phyloP scores from a whole-genome alignment of 768 basidiomycete species.

The Psilocybe cyanescens region DNA sequence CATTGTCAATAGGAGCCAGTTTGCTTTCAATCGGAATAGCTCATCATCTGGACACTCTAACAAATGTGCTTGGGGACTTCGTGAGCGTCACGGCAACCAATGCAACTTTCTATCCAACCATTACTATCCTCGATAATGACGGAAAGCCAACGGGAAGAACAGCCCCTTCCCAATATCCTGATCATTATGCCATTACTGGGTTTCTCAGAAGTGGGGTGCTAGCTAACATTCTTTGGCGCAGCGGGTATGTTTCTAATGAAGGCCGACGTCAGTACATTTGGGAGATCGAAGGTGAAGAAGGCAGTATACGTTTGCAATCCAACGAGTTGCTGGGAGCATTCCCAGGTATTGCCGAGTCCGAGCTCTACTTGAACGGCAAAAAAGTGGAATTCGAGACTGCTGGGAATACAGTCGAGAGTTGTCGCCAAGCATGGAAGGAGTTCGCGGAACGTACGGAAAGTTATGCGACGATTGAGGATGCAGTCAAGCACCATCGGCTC shows the following conservation, averaged over 20 bases:
- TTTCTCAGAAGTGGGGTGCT: constrained; percentile 33
- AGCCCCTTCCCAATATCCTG: constrained; percentile 20
- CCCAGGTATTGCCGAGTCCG: constrained; percentile 6
- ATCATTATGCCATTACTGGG: constrained; percentile 34
- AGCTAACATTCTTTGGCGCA: constrained; percentile 29
- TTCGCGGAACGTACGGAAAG: constrained; percentile 14
- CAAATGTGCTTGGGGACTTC: constrained; percentile 34
- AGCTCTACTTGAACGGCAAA: constrained; percentile 23
- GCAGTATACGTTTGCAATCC: constrained; percentile 22
- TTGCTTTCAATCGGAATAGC: constrained; percentile 18
- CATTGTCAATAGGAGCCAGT: background rate
- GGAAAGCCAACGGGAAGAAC: constrained; percentile 15
- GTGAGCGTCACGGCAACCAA: constrained; percentile 27
- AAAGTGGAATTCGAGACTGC: constrained; percentile 14
- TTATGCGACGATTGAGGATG: constrained; percentile 25
- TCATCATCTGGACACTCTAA: constrained; percentile 33
- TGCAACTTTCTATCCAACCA: constrained; percentile 30
- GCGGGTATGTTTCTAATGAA: constrained; percentile 20
- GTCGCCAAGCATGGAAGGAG: constrained; percentile 13
- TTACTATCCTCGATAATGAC: constrained; percentile 26
- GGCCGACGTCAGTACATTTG: constrained; percentile 32
- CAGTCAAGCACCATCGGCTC: constrained; percentile 18
- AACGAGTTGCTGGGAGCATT: background rate
- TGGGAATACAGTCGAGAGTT: background rate
- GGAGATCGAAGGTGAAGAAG: constrained; percentile 40